phyloP scores from a whole-genome alignment of 1,284 basidiomycete species.

The Rhodotorula sp. region DNA sequence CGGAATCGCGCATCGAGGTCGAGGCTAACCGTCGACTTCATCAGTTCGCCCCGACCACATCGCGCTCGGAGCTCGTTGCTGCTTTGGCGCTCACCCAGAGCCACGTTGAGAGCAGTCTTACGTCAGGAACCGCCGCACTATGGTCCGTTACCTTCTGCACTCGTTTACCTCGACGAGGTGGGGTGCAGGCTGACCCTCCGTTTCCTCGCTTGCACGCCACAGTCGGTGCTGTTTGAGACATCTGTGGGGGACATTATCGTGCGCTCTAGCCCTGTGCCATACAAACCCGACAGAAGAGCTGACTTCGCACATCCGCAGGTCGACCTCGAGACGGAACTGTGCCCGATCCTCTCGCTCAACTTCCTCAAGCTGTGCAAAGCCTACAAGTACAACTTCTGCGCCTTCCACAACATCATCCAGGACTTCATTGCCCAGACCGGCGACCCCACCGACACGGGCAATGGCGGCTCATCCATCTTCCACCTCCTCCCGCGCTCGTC shows the following conservation, averaged over 20 bases:
- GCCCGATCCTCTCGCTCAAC: constrained; percentile 88
- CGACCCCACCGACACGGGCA: constrained; percentile 92
- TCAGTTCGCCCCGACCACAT: background rate
- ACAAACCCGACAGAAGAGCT: background rate
- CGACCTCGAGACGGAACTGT: constrained; percentile 77
- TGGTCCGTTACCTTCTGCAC: background rate
- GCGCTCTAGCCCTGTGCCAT: background rate
- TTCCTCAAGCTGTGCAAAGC: constrained; percentile 96
- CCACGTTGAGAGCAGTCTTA: background rate
- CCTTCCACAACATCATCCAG: constrained; percentile 97
- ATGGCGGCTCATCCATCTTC: constrained; percentile 78
- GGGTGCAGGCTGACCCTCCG: background rate
- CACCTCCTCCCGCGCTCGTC: constrained; percentile 61
- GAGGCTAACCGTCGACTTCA: background rate
- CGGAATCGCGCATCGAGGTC: no score
- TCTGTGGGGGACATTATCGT: constrained; percentile 87
- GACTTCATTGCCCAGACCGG: constrained; percentile 94
- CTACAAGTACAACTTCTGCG: constrained; percentile 93
- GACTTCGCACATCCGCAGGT: constrained; percentile 54
- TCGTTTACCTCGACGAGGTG: background rate
- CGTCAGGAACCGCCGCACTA: background rate
- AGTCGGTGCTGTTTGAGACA: constrained; percentile 93
- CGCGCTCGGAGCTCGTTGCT: background rate
- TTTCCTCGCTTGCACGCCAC: background rate
- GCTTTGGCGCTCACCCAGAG: background rate